These are phyloP conservation scores for Lentinus brumalis DNA, from an alignment of 768 basidiomycete genomes.

Conservation along the genomic window DNA sequence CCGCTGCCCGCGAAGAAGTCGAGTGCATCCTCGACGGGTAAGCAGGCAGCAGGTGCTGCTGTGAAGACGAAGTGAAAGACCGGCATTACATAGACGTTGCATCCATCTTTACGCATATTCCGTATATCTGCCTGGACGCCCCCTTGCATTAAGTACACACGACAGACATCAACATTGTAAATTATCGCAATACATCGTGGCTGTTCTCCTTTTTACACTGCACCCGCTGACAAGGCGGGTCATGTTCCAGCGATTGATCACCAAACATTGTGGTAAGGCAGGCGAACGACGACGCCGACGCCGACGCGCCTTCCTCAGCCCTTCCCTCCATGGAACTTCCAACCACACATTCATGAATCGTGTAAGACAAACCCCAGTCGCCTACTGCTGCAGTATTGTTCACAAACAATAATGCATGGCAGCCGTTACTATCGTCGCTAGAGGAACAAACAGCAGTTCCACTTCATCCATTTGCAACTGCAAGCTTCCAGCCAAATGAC, in stretches of 20 bases:
- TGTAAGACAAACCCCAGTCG: no score
- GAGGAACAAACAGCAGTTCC: background rate
- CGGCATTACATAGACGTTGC: slow-evolving; percentile 1
- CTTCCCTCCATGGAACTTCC: no score
- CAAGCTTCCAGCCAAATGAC: slow-evolving; percentile 14
- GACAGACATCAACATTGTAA: slow-evolving; percentile 10
- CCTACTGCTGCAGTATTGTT: no score
- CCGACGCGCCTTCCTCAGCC: no score
- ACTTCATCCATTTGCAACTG: slow-evolving; percentile 11
- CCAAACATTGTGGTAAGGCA: no score
- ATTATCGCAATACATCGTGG: slow-evolving; percentile 9
- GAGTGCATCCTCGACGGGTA: background rate
- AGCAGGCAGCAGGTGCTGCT: background rate
- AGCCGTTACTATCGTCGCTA: no score
- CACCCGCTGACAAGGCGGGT: no score
- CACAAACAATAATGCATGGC: no score
- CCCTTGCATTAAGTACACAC: background rate
- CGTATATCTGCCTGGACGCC: background rate
- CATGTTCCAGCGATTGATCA: no score
- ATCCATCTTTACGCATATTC: slow-evolving; percentile 3
- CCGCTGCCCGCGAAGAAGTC: slow-evolving; percentile 5
- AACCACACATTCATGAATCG: no score
- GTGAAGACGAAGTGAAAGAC: slow-evolving; percentile 1
- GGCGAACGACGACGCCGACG: no score
- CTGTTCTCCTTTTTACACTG: no score